phyloP scores from a whole-genome alignment of 306 rosid genomes.

The Lathyrus tuberosus region DNA sequence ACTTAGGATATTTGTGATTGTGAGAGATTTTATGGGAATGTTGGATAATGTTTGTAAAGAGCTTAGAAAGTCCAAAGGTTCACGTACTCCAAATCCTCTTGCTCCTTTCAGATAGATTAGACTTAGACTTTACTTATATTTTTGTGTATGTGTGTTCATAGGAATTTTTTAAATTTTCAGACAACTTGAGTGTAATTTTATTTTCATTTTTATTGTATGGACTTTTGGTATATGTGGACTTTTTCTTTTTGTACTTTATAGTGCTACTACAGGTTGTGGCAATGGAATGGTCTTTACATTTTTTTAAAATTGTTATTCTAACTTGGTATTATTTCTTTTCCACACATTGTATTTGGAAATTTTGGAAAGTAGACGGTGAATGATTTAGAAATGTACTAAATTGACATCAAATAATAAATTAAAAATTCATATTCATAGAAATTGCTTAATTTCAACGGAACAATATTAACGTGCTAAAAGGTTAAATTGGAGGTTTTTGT shows the following conservation, averaged over 20 bases:
- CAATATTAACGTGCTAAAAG: too few relatives aligned
- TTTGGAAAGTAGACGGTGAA: too few relatives aligned
- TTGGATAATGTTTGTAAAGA: slow-evolving; percentile 91
- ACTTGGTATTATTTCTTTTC: too few relatives aligned
- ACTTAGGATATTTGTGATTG: slow-evolving; percentile 85
- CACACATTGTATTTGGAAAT: too few relatives aligned
- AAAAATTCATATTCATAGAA: too few relatives aligned
- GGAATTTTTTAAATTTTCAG: slow-evolving; percentile 24
- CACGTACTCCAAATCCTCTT: slow-evolving; percentile 70
- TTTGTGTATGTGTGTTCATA: slow-evolving; percentile 39
- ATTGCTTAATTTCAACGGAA: too few relatives aligned
- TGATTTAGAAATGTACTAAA: too few relatives aligned
- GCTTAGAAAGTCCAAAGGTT: slow-evolving; percentile 61
- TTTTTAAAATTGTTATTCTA: too few relatives aligned
- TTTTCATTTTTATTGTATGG: slow-evolving; percentile 25
- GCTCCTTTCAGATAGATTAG: slow-evolving; percentile 69
- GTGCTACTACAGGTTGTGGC: not conserved
- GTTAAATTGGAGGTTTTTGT: too few relatives aligned
- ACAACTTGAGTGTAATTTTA: slow-evolving; percentile 42
- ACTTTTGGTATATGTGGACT: slow-evolving; percentile 36
- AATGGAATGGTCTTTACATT: not conserved
- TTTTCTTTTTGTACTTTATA: not conserved
- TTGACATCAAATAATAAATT: too few relatives aligned
- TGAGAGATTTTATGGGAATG: slow-evolving; percentile 90
- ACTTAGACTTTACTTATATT: not conserved